Conservation (phyloP, 805 yeast species). For the Candida stauntonica region DNA sequence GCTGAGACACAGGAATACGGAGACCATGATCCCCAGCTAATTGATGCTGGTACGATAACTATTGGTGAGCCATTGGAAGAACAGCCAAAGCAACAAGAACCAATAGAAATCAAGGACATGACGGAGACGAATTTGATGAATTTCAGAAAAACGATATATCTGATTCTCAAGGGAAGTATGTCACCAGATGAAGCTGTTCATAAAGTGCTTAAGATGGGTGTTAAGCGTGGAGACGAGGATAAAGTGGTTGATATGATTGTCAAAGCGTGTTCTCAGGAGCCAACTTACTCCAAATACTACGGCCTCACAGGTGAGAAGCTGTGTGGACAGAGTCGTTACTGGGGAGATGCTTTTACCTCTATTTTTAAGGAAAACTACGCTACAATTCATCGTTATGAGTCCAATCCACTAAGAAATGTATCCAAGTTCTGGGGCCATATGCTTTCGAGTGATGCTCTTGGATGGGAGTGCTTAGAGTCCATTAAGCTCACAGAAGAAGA, state of each 20-base stretch:
- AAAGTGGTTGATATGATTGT: slow-evolving; percentile 68
- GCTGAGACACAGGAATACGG: slow-evolving; percentile 28
- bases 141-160: slow-evolving; percentile 71
- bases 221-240: slow-evolving; percentile 39
- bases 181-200: slow-evolving; percentile 92
- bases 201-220: slow-evolving; percentile 56
- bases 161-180: slow-evolving; percentile 85
- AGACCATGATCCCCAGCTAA: slow-evolving; percentile 1
- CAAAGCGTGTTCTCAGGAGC: slow-evolving; percentile 80
- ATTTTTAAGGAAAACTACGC: slow-evolving; percentile 55
- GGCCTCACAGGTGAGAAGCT: slow-evolving; percentile 73
- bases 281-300: slow-evolving; percentile 79
- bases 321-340: slow-evolving; percentile 42
- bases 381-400: slow-evolving; percentile 61
- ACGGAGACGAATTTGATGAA: slow-evolving; percentile 61
- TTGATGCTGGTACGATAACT: neutral
- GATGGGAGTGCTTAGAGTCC: slow-evolving; percentile 54
- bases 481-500: slow-evolving; percentile 63
- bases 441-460: slow-evolving; percentile 63
- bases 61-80: slow-evolving; percentile 35
- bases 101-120: slow-evolving; percentile 48
- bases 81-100: slow-evolving; percentile 33
- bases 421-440: slow-evolving; percentile 86
- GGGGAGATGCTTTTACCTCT: slow-evolving; percentile 52
- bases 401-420: slow-evolving; percentile 68